Percentiles rank a stretch among this genome's conserved stretches.
Conservation (phyloP, 2,329 filamentous ascomycete genomes). For the Fusarium odoratissimum region DNA sequence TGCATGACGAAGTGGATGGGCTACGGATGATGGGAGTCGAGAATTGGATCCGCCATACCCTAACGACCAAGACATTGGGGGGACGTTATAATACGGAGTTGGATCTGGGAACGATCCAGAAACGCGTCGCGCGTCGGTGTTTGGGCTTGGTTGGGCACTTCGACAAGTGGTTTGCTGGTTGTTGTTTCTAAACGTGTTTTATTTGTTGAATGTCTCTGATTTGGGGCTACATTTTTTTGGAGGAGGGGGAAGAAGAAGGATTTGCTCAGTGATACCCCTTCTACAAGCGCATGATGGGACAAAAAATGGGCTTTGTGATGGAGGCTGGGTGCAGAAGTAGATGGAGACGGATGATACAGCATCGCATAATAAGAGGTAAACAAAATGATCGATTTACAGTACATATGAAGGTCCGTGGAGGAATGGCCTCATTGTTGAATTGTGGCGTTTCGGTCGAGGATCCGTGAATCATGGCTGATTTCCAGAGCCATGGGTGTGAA, state of each 20-base stretch:
- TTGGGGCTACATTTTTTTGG: conserved; percentile 7
- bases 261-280: conserved; percentile 17
- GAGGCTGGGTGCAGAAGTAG: conserved; percentile 8
- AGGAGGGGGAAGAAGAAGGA: neutral
- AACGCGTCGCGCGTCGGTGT: conserved; percentile 32
- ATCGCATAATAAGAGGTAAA: conserved; percentile 24
- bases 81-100: conserved; percentile 23
- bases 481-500: conserved; percentile 7
- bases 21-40: conserved; percentile 17
- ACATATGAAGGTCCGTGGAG: neutral
- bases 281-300: conserved; percentile 17
- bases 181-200: conserved; percentile 27
- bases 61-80: conserved; percentile 18
- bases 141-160: conserved; percentile 35
- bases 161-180: conserved; percentile 21
- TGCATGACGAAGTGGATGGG: conserved; percentile 5
- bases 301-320: conserved; percentile 9
- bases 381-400: conserved; percentile 10
- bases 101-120: conserved; percentile 36
- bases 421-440: neutral
- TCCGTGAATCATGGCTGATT: conserved; percentile 11
- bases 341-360: conserved; percentile 11
- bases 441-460: conserved; percentile 7
- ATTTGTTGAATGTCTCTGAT: conserved; percentile 35
- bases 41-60: conserved; percentile 28